phyloP scores from a whole-genome alignment of 2,329 filamentous ascomycete species.

The Sporothrix globosa region DNA sequence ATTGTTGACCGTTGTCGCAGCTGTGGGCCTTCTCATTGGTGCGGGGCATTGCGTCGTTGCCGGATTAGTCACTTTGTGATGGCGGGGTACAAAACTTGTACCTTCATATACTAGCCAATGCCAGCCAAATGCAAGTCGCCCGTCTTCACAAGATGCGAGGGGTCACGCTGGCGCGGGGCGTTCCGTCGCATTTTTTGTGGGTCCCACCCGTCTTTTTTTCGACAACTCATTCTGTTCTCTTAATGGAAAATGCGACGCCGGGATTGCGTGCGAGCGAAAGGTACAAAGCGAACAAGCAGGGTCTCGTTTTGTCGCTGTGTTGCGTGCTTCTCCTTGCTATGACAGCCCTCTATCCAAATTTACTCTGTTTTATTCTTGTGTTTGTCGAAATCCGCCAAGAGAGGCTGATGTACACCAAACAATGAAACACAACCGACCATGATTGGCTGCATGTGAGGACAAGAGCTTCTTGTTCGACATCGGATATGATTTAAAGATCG shows the following conservation, averaged over 20 bases:
- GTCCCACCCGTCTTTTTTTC: background rate
- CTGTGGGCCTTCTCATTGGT: slow-evolving; percentile 26
- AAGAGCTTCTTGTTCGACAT: background rate
- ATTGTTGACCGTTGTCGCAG: slow-evolving; percentile 13
- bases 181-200: slow-evolving; percentile 29
- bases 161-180: slow-evolving; percentile 12
- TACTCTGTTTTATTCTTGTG: background rate
- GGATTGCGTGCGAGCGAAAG: slow-evolving; percentile 21
- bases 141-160: background rate
- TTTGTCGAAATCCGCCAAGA: background rate
- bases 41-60: slow-evolving; percentile 18
- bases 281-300: background rate
- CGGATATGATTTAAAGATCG: background rate
- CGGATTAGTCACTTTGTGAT: slow-evolving; percentile 21
- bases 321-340: background rate
- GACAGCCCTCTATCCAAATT: background rate
- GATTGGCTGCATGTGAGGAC: background rate
- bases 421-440: background rate
- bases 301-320: background rate
- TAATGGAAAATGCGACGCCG: slow-evolving; percentile 22
- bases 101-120: background rate
- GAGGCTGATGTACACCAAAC: background rate
- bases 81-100: slow-evolving; percentile 15
- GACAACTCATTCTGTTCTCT: background rate
- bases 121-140: background rate